Percentiles rank a stretch among this genome's conserved stretches.
Conservation (phyloP, 768 basidiomycete genomes). For the Podaxis rugospora region DNA sequence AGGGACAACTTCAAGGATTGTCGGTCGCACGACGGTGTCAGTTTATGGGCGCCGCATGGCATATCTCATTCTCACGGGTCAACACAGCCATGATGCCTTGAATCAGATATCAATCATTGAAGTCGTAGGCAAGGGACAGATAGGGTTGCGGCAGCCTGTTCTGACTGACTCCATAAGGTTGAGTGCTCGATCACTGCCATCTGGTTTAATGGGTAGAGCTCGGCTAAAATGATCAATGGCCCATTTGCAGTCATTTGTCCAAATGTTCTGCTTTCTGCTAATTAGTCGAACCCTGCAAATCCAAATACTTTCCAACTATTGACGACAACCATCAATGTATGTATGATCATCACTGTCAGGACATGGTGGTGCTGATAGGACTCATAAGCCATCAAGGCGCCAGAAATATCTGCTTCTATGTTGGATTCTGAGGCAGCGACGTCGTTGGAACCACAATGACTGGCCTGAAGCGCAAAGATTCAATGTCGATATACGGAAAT, state of each 20-base stretch:
- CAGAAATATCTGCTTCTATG: background rate
- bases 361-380: background rate
- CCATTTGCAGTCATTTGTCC: background rate
- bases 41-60: background rate
- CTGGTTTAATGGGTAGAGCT: background rate
- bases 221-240: background rate
- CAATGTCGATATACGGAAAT: background rate
- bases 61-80: background rate
- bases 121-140: background rate
- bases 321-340: slow-evolving; percentile 2
- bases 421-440: background rate
- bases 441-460: background rate
- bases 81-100: background rate
- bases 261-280: background rate
- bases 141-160: background rate
- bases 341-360: slow-evolving; percentile 1
- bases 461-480: background rate
- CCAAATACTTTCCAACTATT: background rate
- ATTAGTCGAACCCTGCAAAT: background rate
- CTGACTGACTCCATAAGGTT: background rate
- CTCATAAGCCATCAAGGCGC: background rate
- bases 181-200: background rate
- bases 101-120: background rate
- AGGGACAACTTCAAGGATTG: slow-evolving; percentile 5
- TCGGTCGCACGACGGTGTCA: background rate